phyloP scores from a whole-genome alignment of 2,329 filamentous ascomycete species.

The Exophiala mesophila region DNA sequence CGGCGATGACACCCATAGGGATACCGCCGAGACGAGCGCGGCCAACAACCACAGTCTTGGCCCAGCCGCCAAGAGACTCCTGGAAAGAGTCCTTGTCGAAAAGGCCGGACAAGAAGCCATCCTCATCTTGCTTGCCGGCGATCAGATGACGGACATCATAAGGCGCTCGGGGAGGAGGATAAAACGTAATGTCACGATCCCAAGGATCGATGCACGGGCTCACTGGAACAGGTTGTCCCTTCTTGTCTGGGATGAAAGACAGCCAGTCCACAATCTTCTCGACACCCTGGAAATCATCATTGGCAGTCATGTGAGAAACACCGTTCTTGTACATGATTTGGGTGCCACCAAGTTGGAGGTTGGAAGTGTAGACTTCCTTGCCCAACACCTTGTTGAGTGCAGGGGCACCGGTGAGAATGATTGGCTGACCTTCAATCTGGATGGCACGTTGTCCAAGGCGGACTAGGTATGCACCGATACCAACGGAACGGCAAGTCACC shows the following conservation, averaged over 20 bases:
- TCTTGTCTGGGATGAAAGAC: conserved; percentile 94
- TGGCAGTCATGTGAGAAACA: conserved; percentile 97
- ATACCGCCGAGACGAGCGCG: conserved; percentile 95
- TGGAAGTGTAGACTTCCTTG: conserved; percentile 97
- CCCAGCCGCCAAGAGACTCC: conserved; percentile 94
- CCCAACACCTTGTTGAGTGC: conserved; percentile 98
- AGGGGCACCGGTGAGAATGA: conserved; percentile 94
- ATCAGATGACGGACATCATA: conserved; percentile 97
- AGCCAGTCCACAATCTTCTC: conserved; percentile 98
- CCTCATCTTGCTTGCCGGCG: conserved; percentile 74
- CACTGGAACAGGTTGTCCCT: conserved; percentile 88
- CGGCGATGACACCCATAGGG: conserved; percentile 95
- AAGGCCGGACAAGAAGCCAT: conserved; percentile 82
- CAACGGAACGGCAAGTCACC: conserved; percentile 95
- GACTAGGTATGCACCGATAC: conserved; percentile 98
- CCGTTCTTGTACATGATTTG: conserved; percentile 99
- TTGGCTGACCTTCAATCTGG: conserved; percentile 97
- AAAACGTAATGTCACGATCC: conserved; percentile 87
- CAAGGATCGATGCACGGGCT: conserved; percentile 77
- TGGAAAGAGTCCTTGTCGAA: conserved; percentile 98
- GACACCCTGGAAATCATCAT: conserved; percentile 95
- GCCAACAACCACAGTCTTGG: conserved; percentile 90
- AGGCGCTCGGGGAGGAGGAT: conserved; percentile 71
- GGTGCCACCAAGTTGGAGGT: conserved; percentile 98
- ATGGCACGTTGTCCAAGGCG: conserved; percentile 97